Evolutionary conservation across 2,329 filamentous ascomycete genomes (phyloP).

Genomic region (Colletotrichum somersetense): DNA sequence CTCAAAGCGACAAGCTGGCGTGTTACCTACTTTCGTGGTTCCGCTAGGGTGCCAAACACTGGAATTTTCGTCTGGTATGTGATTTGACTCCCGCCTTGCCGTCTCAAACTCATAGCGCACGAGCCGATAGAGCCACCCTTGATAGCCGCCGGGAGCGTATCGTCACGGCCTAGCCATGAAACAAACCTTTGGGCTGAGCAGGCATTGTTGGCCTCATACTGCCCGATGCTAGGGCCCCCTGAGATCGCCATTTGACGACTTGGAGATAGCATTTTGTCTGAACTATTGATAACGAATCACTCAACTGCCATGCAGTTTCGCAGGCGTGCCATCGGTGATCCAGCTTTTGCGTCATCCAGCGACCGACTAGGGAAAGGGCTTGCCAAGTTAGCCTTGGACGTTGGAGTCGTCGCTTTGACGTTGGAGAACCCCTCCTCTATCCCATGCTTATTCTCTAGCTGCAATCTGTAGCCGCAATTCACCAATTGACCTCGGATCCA

Average conservation of each 20-base stretch:
- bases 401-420: slow-evolving; percentile 36
- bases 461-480: not conserved
- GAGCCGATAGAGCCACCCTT: slow-evolving; percentile 28
- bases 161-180: slow-evolving; percentile 36
- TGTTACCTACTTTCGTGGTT: slow-evolving; percentile 19
- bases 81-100: slow-evolving; percentile 25
- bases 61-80: not conserved
- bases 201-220: slow-evolving; percentile 10
- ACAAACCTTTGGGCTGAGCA: slow-evolving; percentile 39
- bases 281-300: slow-evolving; percentile 6
- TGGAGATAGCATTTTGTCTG: slow-evolving; percentile 1
- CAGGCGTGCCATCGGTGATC: slow-evolving; percentile 39
- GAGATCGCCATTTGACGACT: slow-evolving; percentile 16
- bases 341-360: slow-evolving; percentile 17
- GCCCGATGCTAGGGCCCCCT: slow-evolving; percentile 15
- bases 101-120: slow-evolving; percentile 38
- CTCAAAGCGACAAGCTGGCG: slow-evolving; percentile 20
- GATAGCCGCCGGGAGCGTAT: slow-evolving; percentile 4
- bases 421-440: slow-evolving; percentile 3
- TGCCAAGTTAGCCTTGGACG: slow-evolving; percentile 13
- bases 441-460: not conserved
- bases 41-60: not conserved
- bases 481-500: slow-evolving; percentile 17
- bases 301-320: slow-evolving; percentile 29
- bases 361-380: slow-evolving; percentile 26